Evolutionary conservation across 2,329 filamentous ascomycete species (phyloP).

Genomic region (Periglandula ipomoeae): DNA sequence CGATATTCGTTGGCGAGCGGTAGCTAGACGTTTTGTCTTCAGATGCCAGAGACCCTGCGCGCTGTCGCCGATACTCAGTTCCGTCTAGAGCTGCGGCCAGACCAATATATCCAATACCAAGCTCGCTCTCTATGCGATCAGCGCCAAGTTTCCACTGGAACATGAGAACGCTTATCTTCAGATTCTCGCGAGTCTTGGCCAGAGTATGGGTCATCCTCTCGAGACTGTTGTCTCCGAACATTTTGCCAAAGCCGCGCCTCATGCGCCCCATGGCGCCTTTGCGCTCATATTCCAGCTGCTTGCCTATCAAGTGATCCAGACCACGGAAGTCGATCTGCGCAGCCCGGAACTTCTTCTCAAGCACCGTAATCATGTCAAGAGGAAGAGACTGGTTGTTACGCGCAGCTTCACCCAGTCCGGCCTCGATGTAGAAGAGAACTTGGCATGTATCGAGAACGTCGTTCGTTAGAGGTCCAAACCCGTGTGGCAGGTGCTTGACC

Average conservation of each 20-base stretch:
- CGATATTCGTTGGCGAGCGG: neutral
- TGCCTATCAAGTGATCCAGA: conserved; percentile 53
- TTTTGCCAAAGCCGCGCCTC: conserved; percentile 52
- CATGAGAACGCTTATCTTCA: conserved; percentile 54
- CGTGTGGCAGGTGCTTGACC: conserved; percentile 42
- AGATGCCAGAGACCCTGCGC: conserved; percentile 6
- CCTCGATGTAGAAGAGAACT: conserved; percentile 59
- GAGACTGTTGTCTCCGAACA: conserved; percentile 54
- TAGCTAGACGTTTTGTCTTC: conserved; percentile 8
- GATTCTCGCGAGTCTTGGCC: conserved; percentile 47
- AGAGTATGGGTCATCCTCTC: conserved; percentile 50
- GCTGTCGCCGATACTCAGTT: conserved; percentile 17
- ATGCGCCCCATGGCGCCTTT: conserved; percentile 51
- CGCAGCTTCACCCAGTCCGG: conserved; percentile 48
- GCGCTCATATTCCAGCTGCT: conserved; percentile 53
- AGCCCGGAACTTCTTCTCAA: conserved; percentile 54
- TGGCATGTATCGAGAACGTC: conserved; percentile 60
- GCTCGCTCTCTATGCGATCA: conserved; percentile 47
- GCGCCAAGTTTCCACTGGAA: conserved; percentile 57
- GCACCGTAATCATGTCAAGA: conserved; percentile 50
- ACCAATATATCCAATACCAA: conserved; percentile 59
- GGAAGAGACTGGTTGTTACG: conserved; percentile 45
- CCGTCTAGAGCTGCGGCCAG: conserved; percentile 53
- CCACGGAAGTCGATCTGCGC: conserved; percentile 53
- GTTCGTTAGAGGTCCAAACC: conserved; percentile 50